Evolutionary conservation across 2,329 filamentous ascomycete genomes (phyloP), one percentile per base, ranked within the genome.

Genomic region (Ascochyta viciae-villosae): DNA sequence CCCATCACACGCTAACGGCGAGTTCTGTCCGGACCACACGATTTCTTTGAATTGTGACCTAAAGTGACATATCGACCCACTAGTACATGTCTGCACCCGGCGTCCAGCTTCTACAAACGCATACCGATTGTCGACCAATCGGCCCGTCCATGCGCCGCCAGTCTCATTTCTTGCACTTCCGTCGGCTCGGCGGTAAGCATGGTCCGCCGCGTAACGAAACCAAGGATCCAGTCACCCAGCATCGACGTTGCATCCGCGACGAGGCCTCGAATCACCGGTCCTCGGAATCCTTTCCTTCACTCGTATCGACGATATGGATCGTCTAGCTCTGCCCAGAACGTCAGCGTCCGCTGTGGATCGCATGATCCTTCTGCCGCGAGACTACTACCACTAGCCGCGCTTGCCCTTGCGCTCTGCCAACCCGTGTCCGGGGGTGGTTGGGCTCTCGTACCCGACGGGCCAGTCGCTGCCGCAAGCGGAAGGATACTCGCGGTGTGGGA

Each of bases 201-300:
- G 24, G 24, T 47, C 47, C 53, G 53, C 23, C 22, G n/a, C 13
- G 42, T 31, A 47, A 24, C 13, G 1, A 10, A 34, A 12, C 27
- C 13, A 35, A 40, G 45, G 45, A 45, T 16, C 37, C 37, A 19
- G 19, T 19, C 19, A 19, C 3, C 19, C 19, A 19, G 19, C 19
- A 56, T 12, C 29, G 29, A 31, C 29, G 29, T 31, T 31, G 29
- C 29, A 31, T 31, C 12, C 29, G 12, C 29, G 27, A 4, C 2
- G 29, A 3, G 29, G 29, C 29, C 29, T 13, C 29, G 29, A 29
- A 13, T 31, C 29, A 31, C 38, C 42, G 53, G 42, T 27, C 24
- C 37, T 51, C 47, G 53, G 47, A 39, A 51, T 16, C 12, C 53
- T 22, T 56, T 51, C 53, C 53, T 38, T 12, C n/a, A 9, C 19